Evolutionary conservation across 495 filamentous ascomycete genomes (phyloP).

Genomic region (Aspergillus affinis): DNA sequence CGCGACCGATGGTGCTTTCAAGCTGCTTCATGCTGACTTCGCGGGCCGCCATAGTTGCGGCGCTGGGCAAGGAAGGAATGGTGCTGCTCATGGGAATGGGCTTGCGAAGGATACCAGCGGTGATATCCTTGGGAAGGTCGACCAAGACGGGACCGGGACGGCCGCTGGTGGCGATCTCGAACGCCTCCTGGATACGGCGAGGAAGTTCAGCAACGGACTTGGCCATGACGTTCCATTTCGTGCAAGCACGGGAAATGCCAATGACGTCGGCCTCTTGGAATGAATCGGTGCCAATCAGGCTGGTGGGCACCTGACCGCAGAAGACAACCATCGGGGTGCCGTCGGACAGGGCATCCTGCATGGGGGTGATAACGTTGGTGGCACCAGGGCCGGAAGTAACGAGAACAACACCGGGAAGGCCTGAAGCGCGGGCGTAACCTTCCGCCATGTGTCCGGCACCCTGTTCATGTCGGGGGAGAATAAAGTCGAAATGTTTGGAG

Average conservation of each 20-base stretch:
- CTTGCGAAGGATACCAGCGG: conserved; percentile 48
- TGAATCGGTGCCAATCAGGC: conserved; percentile 56
- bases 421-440: conserved; percentile 60
- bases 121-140: conserved; percentile 62
- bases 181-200: conserved; percentile 59
- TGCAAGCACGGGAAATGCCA: conserved; percentile 61
- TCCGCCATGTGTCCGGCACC: conserved; percentile 68
- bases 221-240: conserved; percentile 66
- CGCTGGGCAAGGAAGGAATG: conserved; percentile 54
- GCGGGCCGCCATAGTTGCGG: conserved; percentile 52
- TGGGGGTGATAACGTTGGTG: conserved; percentile 62
- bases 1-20: conserved; percentile 47
- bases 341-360: conserved; percentile 62
- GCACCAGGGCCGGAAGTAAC: conserved; percentile 66
- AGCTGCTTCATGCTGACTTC: conserved; percentile 50
- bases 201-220: conserved; percentile 60
- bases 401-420: conserved; percentile 60
- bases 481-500: conserved; percentile 60
- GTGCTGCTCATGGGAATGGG: conserved; percentile 55
- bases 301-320: conserved; percentile 58
- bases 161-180: conserved; percentile 60
- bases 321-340: conserved; percentile 65
- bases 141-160: conserved; percentile 62
- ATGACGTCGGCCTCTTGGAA: conserved; percentile 67
- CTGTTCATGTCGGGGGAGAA: conserved; percentile 62